Conservation (phyloP, 1,284 basidiomycete genomes). For the Sanghuangporus baumii region DNA sequence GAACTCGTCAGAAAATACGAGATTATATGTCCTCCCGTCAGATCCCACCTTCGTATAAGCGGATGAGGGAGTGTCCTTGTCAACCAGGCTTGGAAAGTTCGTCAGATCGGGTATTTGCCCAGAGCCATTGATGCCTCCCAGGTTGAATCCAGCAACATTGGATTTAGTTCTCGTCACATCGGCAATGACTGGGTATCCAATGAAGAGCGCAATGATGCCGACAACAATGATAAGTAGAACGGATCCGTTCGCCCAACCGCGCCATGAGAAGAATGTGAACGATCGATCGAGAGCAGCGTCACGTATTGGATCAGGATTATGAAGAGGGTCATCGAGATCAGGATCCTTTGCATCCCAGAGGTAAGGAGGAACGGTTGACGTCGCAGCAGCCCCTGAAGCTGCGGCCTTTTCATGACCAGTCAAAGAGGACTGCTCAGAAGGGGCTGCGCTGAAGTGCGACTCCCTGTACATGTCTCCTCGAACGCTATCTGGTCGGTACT, state of each 20-base stretch:
- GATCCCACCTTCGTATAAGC: constrained; percentile 17
- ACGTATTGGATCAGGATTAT: constrained; percentile 68
- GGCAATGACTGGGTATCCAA: constrained; percentile 75
- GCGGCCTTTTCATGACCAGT: constrained; percentile 35
- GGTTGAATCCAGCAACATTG: constrained; percentile 53
- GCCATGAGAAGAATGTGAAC: constrained; percentile 58
- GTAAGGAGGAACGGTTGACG: constrained; percentile 51
- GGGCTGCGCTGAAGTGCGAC: constrained; percentile 55
- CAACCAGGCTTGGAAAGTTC: constrained; percentile 37
- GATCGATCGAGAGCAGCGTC: constrained; percentile 49
- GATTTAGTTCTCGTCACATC: constrained; percentile 34
- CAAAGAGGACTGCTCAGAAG: constrained; percentile 49
- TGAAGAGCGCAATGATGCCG: constrained; percentile 64
- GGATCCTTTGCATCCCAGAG: constrained; percentile 70
- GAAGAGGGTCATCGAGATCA: constrained; percentile 71
- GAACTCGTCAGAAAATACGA: constrained; percentile 57
- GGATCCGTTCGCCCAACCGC: constrained; percentile 69
- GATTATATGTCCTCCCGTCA: constrained; percentile 27
- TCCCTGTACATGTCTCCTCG: constrained; percentile 38
- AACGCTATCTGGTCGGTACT: constrained; percentile 55
- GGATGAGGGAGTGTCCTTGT: constrained; percentile 17
- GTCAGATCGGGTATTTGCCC: constrained; percentile 66
- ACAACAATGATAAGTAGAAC: constrained; percentile 55
- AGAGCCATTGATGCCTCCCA: constrained; percentile 70
- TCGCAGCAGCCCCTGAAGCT: constrained; percentile 21